Evolutionary conservation across 78 protist genomes (phyloP).

Genomic region (Bigelowiella natans): DNA sequence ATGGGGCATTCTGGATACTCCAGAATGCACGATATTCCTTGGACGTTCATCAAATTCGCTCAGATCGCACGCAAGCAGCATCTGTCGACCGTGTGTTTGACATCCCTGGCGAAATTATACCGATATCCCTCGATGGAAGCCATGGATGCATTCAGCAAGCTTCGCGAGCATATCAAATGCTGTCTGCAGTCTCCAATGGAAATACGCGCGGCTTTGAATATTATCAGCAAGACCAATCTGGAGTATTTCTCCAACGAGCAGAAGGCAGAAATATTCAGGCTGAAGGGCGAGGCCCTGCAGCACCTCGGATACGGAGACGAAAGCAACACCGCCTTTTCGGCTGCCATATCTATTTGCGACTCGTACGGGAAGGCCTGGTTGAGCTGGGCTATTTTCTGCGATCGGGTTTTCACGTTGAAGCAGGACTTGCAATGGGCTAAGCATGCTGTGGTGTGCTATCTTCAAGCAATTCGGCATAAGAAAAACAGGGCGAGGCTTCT

Average conservation of each 20-base stretch:
- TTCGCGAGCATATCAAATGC: constrained; percentile 17
- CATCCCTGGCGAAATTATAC: not conserved
- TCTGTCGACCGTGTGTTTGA: constrained; percentile 7
- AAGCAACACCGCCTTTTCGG: not conserved
- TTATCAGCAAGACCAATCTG: not conserved
- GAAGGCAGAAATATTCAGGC: constrained; percentile 9
- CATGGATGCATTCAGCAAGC: not conserved
- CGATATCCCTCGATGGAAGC: not conserved
- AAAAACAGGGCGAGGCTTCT: not conserved
- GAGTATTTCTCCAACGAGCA: not conserved
- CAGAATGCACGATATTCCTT: constrained; percentile 18
- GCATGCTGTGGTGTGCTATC: constrained; percentile 22
- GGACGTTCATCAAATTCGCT: constrained; percentile 27
- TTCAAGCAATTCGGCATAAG: not conserved
- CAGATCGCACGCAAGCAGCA: constrained; percentile 25
- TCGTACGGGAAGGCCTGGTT: constrained; percentile 4
- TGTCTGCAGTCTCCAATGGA: constrained; percentile 14
- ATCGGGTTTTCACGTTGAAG: not conserved
- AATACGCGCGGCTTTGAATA: not conserved
- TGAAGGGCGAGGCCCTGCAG: constrained; percentile 30
- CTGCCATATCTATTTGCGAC: not conserved
- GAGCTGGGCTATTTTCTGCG: constrained; percentile 17
- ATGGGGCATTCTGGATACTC: not conserved
- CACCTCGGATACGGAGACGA: not conserved
- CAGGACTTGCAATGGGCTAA: not conserved